A percentile compares a stretch with the other conserved stretches of the same genome.
These are phyloP conservation scores for Xerocomus minutiporus DNA, from an alignment of 1,284 basidiomycete species.

Conservation along the genomic window DNA sequence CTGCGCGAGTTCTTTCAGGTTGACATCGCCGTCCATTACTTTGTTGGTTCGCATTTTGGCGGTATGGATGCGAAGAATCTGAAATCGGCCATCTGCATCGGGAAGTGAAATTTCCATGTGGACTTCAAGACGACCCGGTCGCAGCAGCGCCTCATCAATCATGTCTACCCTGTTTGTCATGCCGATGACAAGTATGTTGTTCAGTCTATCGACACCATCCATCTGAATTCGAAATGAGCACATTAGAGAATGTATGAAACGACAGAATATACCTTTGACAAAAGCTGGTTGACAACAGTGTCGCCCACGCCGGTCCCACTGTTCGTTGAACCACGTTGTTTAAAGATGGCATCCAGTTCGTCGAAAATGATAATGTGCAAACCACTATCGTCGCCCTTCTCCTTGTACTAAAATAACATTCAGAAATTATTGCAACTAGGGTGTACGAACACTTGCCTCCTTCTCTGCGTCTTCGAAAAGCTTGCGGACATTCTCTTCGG, in stretches of 20 bases:
- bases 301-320: conserved; percentile 97
- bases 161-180: conserved; percentile 99
- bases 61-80: conserved; percentile 97
- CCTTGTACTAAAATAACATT: conserved; percentile 70
- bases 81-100: conserved; percentile 87
- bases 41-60: conserved; percentile 89
- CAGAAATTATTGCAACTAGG: background rate
- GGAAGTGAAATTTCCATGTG: conserved; percentile 99
- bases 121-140: conserved; percentile 98
- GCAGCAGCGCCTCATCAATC: conserved; percentile 97
- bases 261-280: conserved; percentile 72
- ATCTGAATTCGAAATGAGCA: conserved; percentile 51
- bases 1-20: conserved; percentile 78
- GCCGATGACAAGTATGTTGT: conserved; percentile 99
- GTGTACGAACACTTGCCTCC: conserved; percentile 54
- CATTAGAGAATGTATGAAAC: background rate
- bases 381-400: conserved; percentile 97
- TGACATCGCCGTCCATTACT: conserved; percentile 88
- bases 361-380: conserved; percentile 99
- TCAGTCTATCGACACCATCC: conserved; percentile 99
- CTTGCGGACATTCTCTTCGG: conserved; percentile 99
- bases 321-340: conserved; percentile 89
- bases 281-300: conserved; percentile 96
- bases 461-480: conserved; percentile 97
- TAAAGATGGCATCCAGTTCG: conserved; percentile 98